A percentile compares a stretch with the other conserved stretches of the same genome.
Evolutionary conservation across 495 filamentous ascomycete genomes (phyloP).

Genomic region (Pyrenula massariospora): DNA sequence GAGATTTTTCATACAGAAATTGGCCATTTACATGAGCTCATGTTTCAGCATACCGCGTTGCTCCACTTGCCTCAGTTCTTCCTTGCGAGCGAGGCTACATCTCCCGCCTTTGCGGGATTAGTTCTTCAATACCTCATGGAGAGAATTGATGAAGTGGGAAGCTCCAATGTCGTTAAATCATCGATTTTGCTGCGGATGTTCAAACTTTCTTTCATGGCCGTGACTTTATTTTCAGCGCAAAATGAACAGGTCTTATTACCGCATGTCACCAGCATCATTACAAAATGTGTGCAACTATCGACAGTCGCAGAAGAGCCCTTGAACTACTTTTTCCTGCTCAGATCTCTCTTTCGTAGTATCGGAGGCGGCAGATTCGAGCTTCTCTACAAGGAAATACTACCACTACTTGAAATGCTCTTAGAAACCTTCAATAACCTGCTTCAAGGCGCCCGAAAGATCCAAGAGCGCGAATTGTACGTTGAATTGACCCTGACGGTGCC

Average conservation of each 20-base stretch:
- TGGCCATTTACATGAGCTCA: conserved; percentile 90
- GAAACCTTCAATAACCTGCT: conserved; percentile 94
- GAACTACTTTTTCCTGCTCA: conserved; percentile 93
- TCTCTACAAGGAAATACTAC: conserved; percentile 94
- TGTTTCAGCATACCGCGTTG: conserved; percentile 89
- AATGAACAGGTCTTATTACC: conserved; percentile 94
- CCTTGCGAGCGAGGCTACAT: conserved; percentile 93
- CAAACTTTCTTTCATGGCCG: conserved; percentile 99
- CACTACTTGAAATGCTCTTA: conserved; percentile 89
- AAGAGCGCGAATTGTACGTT: conserved; percentile 90
- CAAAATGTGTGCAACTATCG: conserved; percentile 88
- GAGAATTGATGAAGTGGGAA: conserved; percentile 87
- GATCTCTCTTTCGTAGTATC: conserved; percentile 90
- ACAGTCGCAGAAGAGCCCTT: conserved; percentile 93
- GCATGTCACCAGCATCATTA: conserved; percentile 92
- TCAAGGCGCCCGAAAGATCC: conserved; percentile 73
- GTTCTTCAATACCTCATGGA: conserved; percentile 94
- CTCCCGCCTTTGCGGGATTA: conserved; percentile 96
- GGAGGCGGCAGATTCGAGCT: conserved; percentile 96
- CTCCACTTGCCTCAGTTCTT: conserved; percentile 97
- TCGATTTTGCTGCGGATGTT: conserved; percentile 90
- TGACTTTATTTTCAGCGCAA: conserved; percentile 85
- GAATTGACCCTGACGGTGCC: conserved; percentile 95
- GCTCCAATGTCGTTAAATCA: conserved; percentile 76
- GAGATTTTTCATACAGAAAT: conserved; percentile 98